phyloP scores from a whole-genome alignment of 2,329 filamentous ascomycete species.

The Didymosphaeria variabile region DNA sequence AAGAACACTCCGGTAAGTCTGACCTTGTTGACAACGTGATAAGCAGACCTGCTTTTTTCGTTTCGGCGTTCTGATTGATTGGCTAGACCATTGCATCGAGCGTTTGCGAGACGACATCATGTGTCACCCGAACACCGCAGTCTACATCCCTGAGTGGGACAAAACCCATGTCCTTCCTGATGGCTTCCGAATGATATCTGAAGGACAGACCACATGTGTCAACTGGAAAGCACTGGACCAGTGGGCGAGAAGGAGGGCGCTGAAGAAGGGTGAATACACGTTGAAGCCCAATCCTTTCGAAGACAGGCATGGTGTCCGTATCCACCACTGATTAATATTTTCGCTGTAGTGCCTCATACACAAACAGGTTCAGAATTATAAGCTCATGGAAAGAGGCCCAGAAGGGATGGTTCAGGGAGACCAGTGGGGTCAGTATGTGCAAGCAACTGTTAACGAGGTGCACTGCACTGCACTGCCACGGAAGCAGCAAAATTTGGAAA shows the following conservation, averaged over 20 bases:
- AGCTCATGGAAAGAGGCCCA: no score
- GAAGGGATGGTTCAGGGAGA: no score
- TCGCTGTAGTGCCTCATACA: no score
- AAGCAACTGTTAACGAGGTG: no score
- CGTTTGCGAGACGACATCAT: conserved; percentile 13
- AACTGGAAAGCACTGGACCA: conserved; percentile 12
- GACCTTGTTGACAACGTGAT: background rate
- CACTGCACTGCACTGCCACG: no score
- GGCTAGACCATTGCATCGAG: conserved; percentile 16
- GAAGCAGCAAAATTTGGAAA: no score
- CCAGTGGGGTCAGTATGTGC: no score
- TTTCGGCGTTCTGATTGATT: background rate
- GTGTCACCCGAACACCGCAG: conserved; percentile 13
- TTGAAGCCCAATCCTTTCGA: conserved; percentile 8
- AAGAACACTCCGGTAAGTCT: conserved; percentile 10
- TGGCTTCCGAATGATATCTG: conserved; percentile 6
- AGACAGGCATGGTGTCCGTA: background rate
- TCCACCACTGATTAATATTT: background rate
- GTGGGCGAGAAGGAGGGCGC: conserved; percentile 13
- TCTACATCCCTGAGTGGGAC: conserved; percentile 12
- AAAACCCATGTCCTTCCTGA: conserved; percentile 3
- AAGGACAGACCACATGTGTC: conserved; percentile 10
- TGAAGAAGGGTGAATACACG: conserved; percentile 8
- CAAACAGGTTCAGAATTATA: no score
- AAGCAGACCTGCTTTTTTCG: background rate